Evolutionary conservation across 768 basidiomycete genomes (phyloP), one percentile per base, ranked within the genome.

Genomic region (Phanerodontia chrysosporium): DNA sequence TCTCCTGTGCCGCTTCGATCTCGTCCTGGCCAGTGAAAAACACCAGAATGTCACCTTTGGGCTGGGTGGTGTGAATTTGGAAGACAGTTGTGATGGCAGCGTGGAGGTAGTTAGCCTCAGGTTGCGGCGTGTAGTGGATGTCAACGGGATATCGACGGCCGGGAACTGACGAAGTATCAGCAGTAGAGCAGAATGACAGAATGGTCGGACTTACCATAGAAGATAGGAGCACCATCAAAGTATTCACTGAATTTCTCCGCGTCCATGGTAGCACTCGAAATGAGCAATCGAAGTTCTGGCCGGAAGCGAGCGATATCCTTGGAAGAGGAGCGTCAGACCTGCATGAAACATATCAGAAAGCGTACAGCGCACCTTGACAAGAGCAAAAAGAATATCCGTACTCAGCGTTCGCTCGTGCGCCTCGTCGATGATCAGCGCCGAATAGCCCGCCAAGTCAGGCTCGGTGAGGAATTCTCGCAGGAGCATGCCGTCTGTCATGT

Each of bases 401-500:
- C 91, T 95, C 54, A 99, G 80, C 30, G 97, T 98, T 67, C 97
- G 79, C 74, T 99, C 97, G 71, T 99, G 97, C 8, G 97, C 97
- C 73, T 99, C 97, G 72, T 99, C 97, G 67, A 99, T 98, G 67
- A 99, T 95, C 67, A 99, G 76, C 29, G 89, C 92, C 49, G 94
- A 88, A 71, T 98, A 99, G 3, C 92, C 92, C 14, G 93, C 96
- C 55, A 99, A 74, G 75, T 95, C 93, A 0, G 97, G 97, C 72
- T 99, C 97, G 10, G 97, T 98, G 68, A 99, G 75, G 74, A 98
- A 98, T 73, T 98, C 95, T 67, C 97, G 83, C 46, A 98, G 76
- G 27, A 99, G 80, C 97, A 99, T 98, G 32, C 97, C 97, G 69
- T 99, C 97, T 45, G 97, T 99, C 97, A 99, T 97, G 75, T 99